Base-by-base conservation (phyloP, 192 early-diverging fungal species). In the Umbelopsis vinacea region DNA sequence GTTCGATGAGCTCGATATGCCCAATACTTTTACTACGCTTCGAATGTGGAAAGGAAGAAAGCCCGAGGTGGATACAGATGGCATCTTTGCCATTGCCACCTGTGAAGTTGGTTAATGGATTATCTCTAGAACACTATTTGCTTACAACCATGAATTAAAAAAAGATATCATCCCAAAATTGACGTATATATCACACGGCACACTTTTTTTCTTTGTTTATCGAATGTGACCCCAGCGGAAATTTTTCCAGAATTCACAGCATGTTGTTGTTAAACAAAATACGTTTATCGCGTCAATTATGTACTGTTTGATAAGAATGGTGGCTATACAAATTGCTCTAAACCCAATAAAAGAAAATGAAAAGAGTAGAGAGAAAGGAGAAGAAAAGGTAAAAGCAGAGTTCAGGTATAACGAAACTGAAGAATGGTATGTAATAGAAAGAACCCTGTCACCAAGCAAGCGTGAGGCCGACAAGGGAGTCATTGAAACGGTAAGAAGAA, bases 21-120 rank as follows among this genome's bases (percentile, higher is more conserved):
- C 68, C 2, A 71, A 77, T 35, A 72, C 75, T 0, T 77, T 81
- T 52, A 71, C 79, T 4, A 67, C 10, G 2, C 19, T 77, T 67
- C 76, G 79, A 15, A 81, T 81, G 79, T 81, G 79, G 79, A 76
- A 70, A 57, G 79, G 79, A 22, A 68, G 57, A 9, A n/a, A 71
- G 1, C 79, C 79, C 11, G 55, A 71, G n/a, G 72, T 77, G 24
- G 73, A 81, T 77, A 55, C 70, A 66, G 60, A 70, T 37, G 75
- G 75, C 15, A 67, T 77, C 38, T 81, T 38, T 66, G 75, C 38
- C 14, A 55, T 81, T 37, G 19, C 68, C 12, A 63, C 75, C 6
- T 55, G 75, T 22, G 79, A 81, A 60, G 21, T 77, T 15, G 79
- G 75, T 48, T 63, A 63, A 29, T 29, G 29, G 29, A 29, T 29